Percentiles rank a stretch among this genome's conserved stretches.
These are phyloP conservation scores for Cystofilobasidium ferigula DNA, from an alignment of 768 basidiomycete genomes.

Conservation along the genomic window DNA sequence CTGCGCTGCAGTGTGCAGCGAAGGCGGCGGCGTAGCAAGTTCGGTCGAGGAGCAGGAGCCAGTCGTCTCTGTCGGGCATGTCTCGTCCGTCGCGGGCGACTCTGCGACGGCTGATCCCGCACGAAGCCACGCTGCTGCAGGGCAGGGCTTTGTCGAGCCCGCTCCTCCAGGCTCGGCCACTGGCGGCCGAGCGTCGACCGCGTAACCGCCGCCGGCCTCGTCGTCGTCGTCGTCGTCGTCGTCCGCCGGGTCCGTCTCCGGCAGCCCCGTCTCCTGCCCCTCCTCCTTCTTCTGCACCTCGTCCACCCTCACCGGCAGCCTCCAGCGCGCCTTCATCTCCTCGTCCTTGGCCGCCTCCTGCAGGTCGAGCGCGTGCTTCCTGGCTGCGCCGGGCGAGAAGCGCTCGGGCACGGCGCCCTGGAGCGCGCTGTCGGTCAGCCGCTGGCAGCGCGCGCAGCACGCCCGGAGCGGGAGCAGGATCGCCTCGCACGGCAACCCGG, in stretches of 20 bases:
- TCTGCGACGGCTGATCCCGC: too few species aligned
- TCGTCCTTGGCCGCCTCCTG: background rate
- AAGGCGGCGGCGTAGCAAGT: too few species aligned
- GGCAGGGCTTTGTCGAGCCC: too few species aligned
- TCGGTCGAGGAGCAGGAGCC: background rate
- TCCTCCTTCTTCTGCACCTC: background rate
- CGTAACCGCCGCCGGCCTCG: background rate
- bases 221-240: background rate
- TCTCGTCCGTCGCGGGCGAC: background rate
- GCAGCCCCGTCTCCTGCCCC: background rate
- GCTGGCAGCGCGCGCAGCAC: background rate
- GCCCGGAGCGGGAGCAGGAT: background rate
- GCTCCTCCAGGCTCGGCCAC: too few species aligned
- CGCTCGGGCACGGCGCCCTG: background rate
- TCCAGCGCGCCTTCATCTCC: background rate
- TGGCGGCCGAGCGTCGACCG: too few species aligned
- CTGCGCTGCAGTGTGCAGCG: background rate
- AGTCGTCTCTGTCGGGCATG: background rate
- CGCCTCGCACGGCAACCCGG: background rate
- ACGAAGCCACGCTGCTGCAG: too few species aligned
- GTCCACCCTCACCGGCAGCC: background rate
- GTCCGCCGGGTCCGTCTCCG: background rate
- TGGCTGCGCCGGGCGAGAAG: background rate
- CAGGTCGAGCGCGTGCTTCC: background rate
- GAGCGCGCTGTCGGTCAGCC: background rate